These are phyloP conservation scores for Colletotrichum sp. DNA, from an alignment of 2,329 filamentous ascomycete species.

Conservation along the genomic window DNA sequence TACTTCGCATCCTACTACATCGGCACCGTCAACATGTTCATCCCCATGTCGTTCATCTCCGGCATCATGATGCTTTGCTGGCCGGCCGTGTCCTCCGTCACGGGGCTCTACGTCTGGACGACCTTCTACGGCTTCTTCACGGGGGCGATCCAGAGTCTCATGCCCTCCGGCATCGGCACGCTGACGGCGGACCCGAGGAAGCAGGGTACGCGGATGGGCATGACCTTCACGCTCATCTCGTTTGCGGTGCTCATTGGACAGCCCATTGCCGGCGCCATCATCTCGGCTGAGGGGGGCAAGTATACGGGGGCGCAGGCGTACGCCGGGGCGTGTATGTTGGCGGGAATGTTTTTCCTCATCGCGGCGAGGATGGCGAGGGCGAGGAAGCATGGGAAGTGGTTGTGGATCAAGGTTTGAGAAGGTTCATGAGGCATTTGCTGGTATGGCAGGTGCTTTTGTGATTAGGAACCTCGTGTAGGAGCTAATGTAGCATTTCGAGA, in stretches of 20 bases:
- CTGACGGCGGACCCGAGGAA: conserved; percentile 57
- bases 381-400: conserved; percentile 40
- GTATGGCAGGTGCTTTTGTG: background rate
- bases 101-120: conserved; percentile 66
- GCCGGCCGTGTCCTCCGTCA: conserved; percentile 56
- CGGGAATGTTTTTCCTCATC: conserved; percentile 44
- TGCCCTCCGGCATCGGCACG: conserved; percentile 65
- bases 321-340: conserved; percentile 46
- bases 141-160: conserved; percentile 69
- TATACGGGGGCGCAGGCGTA: conserved; percentile 57
- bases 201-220: conserved; percentile 61
- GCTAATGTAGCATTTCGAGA: background rate
- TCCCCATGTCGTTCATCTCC: conserved; percentile 49
- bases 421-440: background rate
- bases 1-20: conserved; percentile 62
- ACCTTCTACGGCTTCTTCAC: conserved; percentile 68
- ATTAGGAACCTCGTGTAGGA: background rate
- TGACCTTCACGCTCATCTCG: conserved; percentile 62
- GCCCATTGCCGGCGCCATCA: conserved; percentile 56
- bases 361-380: conserved; percentile 44
- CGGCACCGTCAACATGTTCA: conserved; percentile 67
- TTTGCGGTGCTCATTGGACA: conserved; percentile 58
- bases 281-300: conserved; percentile 42
- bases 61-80: conserved; percentile 58
- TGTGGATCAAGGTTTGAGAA: conserved; percentile 41